Evolutionary conservation across 352 stramenopile genomes (phyloP).

Genomic region (Blastocystis sp.): DNA sequence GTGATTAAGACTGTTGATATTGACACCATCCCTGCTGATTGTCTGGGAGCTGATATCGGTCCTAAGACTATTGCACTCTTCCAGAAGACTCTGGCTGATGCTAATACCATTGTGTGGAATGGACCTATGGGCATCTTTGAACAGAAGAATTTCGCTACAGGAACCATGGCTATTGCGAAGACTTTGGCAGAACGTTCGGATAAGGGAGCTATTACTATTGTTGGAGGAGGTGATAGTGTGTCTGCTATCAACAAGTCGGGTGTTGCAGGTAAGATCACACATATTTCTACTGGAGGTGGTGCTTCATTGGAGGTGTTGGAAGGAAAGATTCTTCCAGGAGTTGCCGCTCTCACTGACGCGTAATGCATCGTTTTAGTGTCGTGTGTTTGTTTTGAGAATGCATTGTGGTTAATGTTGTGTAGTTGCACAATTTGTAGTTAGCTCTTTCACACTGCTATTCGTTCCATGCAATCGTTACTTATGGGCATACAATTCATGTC

Average conservation of each 20-base stretch:
- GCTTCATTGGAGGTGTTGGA: slow-evolving; percentile 96
- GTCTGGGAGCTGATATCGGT: slow-evolving; percentile 97
- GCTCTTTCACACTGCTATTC: not conserved
- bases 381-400: slow-evolving; percentile 20
- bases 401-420: not conserved
- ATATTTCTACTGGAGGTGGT: slow-evolving; percentile 93
- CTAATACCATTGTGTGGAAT: slow-evolving; percentile 98
- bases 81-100: slow-evolving; percentile 76
- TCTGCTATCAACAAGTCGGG: slow-evolving; percentile 79
- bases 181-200: slow-evolving; percentile 88
- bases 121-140: slow-evolving; percentile 99
- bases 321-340: slow-evolving; percentile 94
- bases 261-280: slow-evolving; percentile 80
- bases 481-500: not conserved
- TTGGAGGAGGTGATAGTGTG: slow-evolving; percentile 95
- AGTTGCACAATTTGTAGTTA: not conserved
- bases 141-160: slow-evolving; percentile 88
- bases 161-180: slow-evolving; percentile 73
- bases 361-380: slow-evolving; percentile 72
- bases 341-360: slow-evolving; percentile 87
- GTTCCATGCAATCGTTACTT: not conserved
- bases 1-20: slow-evolving; percentile 82
- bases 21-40: slow-evolving; percentile 88
- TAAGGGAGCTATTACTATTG: slow-evolving; percentile 90
- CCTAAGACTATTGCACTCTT: slow-evolving; percentile 85